phyloP scores from a whole-genome alignment of 2,329 filamentous ascomycete species.

The Neonectria magnoliae region DNA sequence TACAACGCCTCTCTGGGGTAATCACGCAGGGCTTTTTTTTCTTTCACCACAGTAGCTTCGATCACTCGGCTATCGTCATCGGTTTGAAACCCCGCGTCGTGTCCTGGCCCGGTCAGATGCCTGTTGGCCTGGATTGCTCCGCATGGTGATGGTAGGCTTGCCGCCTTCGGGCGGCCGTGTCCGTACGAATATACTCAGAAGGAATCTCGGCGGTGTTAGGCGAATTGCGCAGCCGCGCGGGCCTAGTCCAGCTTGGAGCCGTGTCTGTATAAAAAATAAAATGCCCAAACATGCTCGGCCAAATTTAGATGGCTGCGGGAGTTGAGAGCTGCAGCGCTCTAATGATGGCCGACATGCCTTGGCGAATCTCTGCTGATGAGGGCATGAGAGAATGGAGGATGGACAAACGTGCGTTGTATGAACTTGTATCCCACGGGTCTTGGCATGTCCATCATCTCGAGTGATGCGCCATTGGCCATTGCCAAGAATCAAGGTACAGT shows the following conservation, averaged over 20 bases:
- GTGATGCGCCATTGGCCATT: background rate
- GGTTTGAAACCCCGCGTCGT: background rate
- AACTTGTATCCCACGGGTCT: background rate
- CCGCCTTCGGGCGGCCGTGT: background rate
- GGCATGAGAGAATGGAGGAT: background rate
- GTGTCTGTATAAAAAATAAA: background rate
- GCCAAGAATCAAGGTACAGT: background rate
- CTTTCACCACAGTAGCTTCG: background rate
- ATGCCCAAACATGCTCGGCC: background rate
- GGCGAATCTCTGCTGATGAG: background rate
- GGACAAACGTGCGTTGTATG: background rate
- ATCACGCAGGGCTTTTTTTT: background rate
- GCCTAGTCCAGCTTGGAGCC: background rate
- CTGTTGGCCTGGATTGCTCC: background rate
- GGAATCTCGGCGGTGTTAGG: background rate
- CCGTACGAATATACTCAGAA: background rate
- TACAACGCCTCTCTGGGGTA: constrained; percentile 3
- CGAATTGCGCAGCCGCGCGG: constrained; percentile 1
- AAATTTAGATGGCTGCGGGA: background rate
- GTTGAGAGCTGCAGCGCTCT: constrained; percentile 1
- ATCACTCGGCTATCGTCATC: constrained; percentile 5
- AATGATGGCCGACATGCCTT: constrained; percentile 7
- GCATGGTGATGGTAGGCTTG: background rate
- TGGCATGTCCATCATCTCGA: background rate
- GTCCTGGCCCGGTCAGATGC: background rate